A percentile compares a stretch with the other conserved stretches of the same genome.
These are phyloP conservation scores for Globisporangium polare DNA, from an alignment of 352 stramenopile genomes.

Conservation along the genomic window DNA sequence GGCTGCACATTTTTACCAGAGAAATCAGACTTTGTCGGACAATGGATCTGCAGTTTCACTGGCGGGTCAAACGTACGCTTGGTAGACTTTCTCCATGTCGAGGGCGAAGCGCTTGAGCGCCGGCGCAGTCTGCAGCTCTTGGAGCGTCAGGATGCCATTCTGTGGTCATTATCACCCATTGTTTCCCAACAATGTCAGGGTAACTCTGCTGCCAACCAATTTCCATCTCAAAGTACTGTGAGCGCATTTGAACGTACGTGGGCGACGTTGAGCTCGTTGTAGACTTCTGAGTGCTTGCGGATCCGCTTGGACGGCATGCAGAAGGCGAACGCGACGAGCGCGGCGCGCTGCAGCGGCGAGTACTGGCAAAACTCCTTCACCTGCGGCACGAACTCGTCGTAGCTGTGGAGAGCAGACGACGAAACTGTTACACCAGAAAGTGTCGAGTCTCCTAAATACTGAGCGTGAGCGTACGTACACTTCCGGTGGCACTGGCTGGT, in stretches of 20 bases:
- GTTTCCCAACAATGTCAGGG: background rate
- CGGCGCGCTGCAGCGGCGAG: constrained; percentile 51
- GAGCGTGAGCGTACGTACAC: constrained; percentile 26
- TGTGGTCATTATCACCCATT: constrained; percentile 1
- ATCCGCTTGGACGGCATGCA: constrained; percentile 59
- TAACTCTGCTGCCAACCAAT: background rate
- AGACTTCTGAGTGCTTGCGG: constrained; percentile 50
- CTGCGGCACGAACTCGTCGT: constrained; percentile 60
- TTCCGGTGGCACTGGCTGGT: constrained; percentile 27
- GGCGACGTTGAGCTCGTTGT: constrained; percentile 77
- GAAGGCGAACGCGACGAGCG: constrained; percentile 68
- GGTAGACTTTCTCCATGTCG: constrained; percentile 61
- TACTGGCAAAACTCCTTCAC: constrained; percentile 70
- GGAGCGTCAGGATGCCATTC: constrained; percentile 67
- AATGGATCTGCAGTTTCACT: too few species aligned
- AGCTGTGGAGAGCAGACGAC: constrained; percentile 13
- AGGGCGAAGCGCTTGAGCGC: constrained; percentile 54
- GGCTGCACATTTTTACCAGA: too few species aligned
- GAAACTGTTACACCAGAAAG: background rate
- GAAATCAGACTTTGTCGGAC: too few species aligned
- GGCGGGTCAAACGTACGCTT: constrained; percentile 48
- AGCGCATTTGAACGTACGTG: constrained; percentile 28
- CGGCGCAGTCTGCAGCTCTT: constrained; percentile 51
- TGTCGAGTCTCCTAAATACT: background rate
- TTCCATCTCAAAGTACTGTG: background rate